Evolutionary conservation across 495 filamentous ascomycete genomes (phyloP).

Genomic region (Talaromyces liani): DNA sequence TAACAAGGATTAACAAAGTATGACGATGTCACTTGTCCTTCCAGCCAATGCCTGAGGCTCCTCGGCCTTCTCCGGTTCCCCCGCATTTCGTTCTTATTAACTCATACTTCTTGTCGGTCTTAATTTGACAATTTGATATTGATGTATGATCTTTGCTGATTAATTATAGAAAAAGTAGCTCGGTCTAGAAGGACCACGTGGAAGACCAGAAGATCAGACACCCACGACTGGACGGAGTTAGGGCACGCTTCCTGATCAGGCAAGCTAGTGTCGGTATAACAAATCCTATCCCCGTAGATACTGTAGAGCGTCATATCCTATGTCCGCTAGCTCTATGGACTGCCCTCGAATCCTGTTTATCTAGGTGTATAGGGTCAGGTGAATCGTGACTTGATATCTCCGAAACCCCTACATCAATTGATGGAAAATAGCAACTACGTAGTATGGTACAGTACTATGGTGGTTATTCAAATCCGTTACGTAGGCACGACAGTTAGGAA

Average conservation of each 20-base stretch:
- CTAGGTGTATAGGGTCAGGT: too few species aligned
- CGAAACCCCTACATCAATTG: too few species aligned
- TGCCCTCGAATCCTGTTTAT: too few species aligned
- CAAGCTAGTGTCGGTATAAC: too few species aligned
- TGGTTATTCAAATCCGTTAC: too few species aligned
- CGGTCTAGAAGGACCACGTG: not conserved
- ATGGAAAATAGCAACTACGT: too few species aligned
- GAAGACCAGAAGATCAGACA: not conserved
- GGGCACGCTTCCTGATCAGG: not conserved
- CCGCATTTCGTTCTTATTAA: not conserved
- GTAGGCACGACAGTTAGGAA: too few species aligned
- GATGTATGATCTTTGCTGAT: not conserved
- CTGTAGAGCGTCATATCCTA: too few species aligned
- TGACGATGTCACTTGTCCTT: not conserved
- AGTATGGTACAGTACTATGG: too few species aligned
- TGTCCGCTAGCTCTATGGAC: too few species aligned
- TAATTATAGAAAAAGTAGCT: not conserved
- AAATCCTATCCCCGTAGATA: too few species aligned
- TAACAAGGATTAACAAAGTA: not conserved
- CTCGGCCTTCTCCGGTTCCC: not conserved
- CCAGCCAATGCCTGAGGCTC: not conserved
- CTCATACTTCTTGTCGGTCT: not conserved
- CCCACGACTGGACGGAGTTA: not conserved
- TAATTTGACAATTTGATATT: not conserved
- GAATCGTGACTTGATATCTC: too few species aligned